Evolutionary conservation across 768 basidiomycete species (phyloP), one percentile per base, ranked within the genome.

Genomic region (Fistulinella prunicolor): DNA sequence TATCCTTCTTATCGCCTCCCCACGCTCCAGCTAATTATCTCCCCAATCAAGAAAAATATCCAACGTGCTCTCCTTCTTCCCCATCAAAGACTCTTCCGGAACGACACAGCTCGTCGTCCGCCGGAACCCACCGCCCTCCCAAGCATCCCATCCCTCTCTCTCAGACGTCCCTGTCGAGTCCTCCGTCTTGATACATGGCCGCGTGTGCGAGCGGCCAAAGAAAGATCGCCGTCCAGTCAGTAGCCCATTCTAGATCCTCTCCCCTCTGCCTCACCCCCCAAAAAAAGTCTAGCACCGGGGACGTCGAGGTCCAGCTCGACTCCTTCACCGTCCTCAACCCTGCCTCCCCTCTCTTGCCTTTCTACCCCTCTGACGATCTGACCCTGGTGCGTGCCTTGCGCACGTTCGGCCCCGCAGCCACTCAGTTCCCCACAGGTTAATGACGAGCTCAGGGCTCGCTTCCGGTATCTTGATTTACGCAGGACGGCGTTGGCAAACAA

Each of bases 381-480:
- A 83, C 83, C 63, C 63, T 91, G 70, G 94, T 91, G 66, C 59
- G 85, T 69, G 22, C 49, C 34, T 49, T 4, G 19, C 50, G 19
- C 26, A 16, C n/a, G 2, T 12, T n/a, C 39, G 36, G 4, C 28
- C 20, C 13, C 13, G 3, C 37, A 10, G 32, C 56, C 39, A 50
- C 35, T 43, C 38, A 40, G 28, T 17, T 40, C 38, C 20, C 43
- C 30, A 30, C 58, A 93, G 91, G 81, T 89, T 47, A 89, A 87
- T 59, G 92, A 95, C 62, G 88, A 94, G 50, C 67, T 94, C 28
- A 81, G 94, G 50, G 79, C 88, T 47, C 83, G 83, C 58, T 87
- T 88, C 68, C 87, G 94, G 46, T 85, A 89, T 74, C 80, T 96
- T 36, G 94, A 97, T 73, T 79, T 97, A 35, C 83, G 94, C 23